Conservation (phyloP, 805 yeast species). For the Schizosaccharomyces cryophilus region DNA sequence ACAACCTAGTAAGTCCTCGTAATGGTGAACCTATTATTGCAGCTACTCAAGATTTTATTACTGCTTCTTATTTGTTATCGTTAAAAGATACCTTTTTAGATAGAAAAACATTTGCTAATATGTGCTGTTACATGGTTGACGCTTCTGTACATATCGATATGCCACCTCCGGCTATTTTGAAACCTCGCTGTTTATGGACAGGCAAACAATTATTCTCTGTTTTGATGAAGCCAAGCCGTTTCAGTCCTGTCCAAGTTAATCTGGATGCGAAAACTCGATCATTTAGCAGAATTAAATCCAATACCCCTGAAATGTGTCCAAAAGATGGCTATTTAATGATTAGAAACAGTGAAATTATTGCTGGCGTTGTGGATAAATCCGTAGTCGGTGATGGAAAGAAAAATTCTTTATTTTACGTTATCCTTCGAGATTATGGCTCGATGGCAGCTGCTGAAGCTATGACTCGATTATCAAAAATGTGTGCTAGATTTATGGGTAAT, state of each 20-base stretch:
- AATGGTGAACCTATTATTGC: constrained; percentile 98
- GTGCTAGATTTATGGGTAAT: constrained; percentile 85
- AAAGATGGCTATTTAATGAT: constrained; percentile 87
- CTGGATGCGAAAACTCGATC: constrained; percentile 88
- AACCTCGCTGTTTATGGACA: constrained; percentile 82
- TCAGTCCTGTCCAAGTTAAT: constrained; percentile 62
- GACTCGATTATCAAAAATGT: constrained; percentile 97
- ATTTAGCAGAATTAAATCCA: constrained; percentile 46
- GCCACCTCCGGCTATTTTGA: constrained; percentile 84
- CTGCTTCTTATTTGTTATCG: constrained; percentile 81
- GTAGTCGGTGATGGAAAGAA: constrained; percentile 94
- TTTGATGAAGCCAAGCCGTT: constrained; percentile 56
- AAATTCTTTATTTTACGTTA: constrained; percentile 85
- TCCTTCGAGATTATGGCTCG: constrained; percentile 88
- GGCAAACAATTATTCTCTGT: constrained; percentile 88
- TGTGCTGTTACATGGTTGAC: constrained; percentile 88
- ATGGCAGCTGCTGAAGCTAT: constrained; percentile 84
- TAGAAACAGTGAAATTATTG: constrained; percentile 63
- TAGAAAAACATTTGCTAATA: constrained; percentile 57
- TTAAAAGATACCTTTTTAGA: constrained; percentile 85
- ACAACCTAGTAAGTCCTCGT: constrained; percentile 81
- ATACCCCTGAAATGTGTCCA: constrained; percentile 65
- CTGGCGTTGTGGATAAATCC: constrained; percentile 94
- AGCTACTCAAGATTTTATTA: constrained; percentile 96
- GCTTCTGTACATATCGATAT: constrained; percentile 68